These are phyloP conservation scores for Takashimella tepidaria DNA, from an alignment of 1,284 basidiomycete genomes.

Conservation along the genomic window DNA sequence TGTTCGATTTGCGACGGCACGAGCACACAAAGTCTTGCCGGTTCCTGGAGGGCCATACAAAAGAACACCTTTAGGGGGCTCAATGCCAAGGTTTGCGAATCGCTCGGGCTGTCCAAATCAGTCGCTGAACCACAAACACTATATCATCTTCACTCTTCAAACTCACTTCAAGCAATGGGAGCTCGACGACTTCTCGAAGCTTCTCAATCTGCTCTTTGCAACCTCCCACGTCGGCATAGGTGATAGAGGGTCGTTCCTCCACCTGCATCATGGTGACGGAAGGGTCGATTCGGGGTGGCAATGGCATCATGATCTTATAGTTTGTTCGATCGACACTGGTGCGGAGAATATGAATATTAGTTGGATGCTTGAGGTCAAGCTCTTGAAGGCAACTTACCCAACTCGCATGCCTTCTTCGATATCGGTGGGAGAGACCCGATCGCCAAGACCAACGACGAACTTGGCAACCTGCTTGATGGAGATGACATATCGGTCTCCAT, in stretches of 20 bases:
- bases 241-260: conserved; percentile 97
- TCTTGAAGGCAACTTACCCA: conserved; percentile 59
- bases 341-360: conserved; percentile 1
- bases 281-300: conserved; percentile 99
- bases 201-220: conserved; percentile 99
- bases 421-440: conserved; percentile 93
- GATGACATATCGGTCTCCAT: conserved; percentile 98
- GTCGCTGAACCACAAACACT: conserved; percentile 1
- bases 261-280: conserved; percentile 99
- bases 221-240: conserved; percentile 95
- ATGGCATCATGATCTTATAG: conserved; percentile 99
- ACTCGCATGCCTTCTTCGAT: conserved; percentile 99
- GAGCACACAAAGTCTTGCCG: conserved; percentile 96
- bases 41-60: conserved; percentile 95
- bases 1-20: conserved; percentile 97
- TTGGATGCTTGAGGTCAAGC: not conserved
- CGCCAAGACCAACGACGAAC: conserved; percentile 95
- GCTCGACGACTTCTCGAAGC: conserved; percentile 95
- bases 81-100: conserved; percentile 96
- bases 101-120: conserved; percentile 73
- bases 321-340: conserved; percentile 59
- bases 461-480: conserved; percentile 99
- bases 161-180: conserved; percentile 84
- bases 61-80: conserved; percentile 97
- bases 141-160: not conserved